These are phyloP conservation scores for Lactarius pseudohatsudake DNA, from an alignment of 768 basidiomycete species.

Conservation along the genomic window DNA sequence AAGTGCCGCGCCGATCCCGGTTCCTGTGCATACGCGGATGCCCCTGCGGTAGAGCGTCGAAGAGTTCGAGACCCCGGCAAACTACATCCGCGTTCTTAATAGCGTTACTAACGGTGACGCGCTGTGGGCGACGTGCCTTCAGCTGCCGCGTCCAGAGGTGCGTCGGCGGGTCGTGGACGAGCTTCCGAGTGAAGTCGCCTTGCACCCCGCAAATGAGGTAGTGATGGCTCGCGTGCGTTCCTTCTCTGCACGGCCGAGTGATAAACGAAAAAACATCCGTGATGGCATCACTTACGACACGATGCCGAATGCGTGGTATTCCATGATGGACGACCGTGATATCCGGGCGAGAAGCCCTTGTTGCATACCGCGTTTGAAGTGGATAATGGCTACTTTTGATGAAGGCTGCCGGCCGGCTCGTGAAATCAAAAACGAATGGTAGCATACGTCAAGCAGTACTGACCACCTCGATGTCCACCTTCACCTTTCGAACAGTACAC, in stretches of 20 bases:
- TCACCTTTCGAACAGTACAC: slow-evolving; percentile 71
- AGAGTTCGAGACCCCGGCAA: slow-evolving; percentile 79
- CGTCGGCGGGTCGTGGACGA: slow-evolving; percentile 68
- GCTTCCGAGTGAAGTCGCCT: slow-evolving; percentile 74
- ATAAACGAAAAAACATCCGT: slow-evolving; percentile 10
- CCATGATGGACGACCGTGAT: slow-evolving; percentile 70
- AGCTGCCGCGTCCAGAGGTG: slow-evolving; percentile 77
- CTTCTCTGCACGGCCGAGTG: slow-evolving; percentile 49
- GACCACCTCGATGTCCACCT: slow-evolving; percentile 73
- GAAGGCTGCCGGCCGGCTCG: slow-evolving; percentile 53
- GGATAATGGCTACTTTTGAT: slow-evolving; percentile 73
- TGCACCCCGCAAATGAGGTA: slow-evolving; percentile 83
- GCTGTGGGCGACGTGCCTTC: slow-evolving; percentile 49
- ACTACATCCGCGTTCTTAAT: slow-evolving; percentile 40
- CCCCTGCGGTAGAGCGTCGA: slow-evolving; percentile 78
- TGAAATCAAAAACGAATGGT: not conserved
- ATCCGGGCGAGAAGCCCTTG: slow-evolving; percentile 75
- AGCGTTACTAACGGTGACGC: not conserved
- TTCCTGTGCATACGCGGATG: slow-evolving; percentile 80
- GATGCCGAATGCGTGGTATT: slow-evolving; percentile 82
- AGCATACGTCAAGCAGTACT: slow-evolving; percentile 32
- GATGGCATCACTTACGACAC: slow-evolving; percentile 57
- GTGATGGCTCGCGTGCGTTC: slow-evolving; percentile 69
- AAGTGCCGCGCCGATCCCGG: slow-evolving; percentile 76
- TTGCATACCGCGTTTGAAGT: slow-evolving; percentile 82